A percentile compares a stretch with the other conserved stretches of the same genome.
Conservation (phyloP, 495 filamentous ascomycete genomes). For the Penicillium egyptiacum region DNA sequence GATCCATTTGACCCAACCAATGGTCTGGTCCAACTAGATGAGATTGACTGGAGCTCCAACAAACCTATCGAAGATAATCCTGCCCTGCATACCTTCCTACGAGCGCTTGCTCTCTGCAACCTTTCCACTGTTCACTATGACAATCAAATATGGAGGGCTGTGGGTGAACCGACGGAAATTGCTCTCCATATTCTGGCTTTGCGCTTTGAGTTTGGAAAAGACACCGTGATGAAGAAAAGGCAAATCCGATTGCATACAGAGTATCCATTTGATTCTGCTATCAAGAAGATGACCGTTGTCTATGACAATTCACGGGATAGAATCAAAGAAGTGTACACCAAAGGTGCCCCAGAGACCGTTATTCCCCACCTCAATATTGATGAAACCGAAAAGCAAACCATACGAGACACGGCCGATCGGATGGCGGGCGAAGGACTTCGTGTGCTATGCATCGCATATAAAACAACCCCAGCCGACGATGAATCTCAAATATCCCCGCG, state of each 20-base stretch:
- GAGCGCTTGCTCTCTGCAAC: slow-evolving; percentile 76
- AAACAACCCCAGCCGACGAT: slow-evolving; percentile 29
- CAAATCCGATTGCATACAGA: slow-evolving; percentile 69
- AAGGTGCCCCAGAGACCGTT: slow-evolving; percentile 66
- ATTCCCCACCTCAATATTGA: slow-evolving; percentile 56
- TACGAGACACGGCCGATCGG: slow-evolving; percentile 57
- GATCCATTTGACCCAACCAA: slow-evolving; percentile 65
- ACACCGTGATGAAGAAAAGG: slow-evolving; percentile 47
- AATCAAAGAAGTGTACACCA: slow-evolving; percentile 59
- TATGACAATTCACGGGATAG: slow-evolving; percentile 44
- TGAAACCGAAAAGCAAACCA: slow-evolving; percentile 51
- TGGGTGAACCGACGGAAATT: slow-evolving; percentile 82
- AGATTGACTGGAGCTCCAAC: slow-evolving; percentile 31
- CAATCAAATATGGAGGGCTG: slow-evolving; percentile 60
- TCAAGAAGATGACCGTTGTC: slow-evolving; percentile 83
- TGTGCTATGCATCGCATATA: slow-evolving; percentile 72
- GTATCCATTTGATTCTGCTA: slow-evolving; percentile 77
- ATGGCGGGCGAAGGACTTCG: slow-evolving; percentile 77
- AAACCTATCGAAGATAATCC: slow-evolving; percentile 23
- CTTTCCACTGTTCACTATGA: slow-evolving; percentile 65
- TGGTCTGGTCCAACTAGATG: slow-evolving; percentile 51
- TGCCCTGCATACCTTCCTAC: slow-evolving; percentile 62
- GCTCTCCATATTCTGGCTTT: slow-evolving; percentile 77
- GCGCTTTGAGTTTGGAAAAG: slow-evolving; percentile 64
- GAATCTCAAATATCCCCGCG: slow-evolving; percentile 33